Evolutionary conservation across 345 rosid genomes (phyloP), one percentile per base, ranked within the genome.

Genomic region (Pistacia atlantica): DNA sequence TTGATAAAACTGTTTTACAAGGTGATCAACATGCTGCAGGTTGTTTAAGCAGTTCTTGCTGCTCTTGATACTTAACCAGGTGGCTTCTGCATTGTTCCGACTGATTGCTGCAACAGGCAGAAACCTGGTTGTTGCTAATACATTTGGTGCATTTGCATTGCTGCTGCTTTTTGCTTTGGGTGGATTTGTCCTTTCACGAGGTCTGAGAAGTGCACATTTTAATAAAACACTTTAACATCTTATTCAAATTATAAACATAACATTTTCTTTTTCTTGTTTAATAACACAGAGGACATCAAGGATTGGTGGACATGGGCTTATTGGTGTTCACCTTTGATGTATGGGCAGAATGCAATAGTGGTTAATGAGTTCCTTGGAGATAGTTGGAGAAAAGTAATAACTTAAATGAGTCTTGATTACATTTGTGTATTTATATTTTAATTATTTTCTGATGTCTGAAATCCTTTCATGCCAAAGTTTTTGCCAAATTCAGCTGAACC

Each of bases 221-320:
- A 45, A 12, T 11, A 20, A 13, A 11, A 11, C 17, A 59, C 25
- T 17, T 31, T 59, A 5, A 12, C 5, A 4, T 67, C 2, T 64
- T 51, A 42, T 9, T n/a, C 59, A 73, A 65, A 14, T 13, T 61
- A 16, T 38, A 20, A 13, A 51, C 49, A 54, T 52, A 48, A 8
- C 3, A 31, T 25, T 63, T 62, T 62, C 42, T 31, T 48, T 76
- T 33, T 49, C 5, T 22, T 25, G n/a, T 8, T 80, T 63, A 1
- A 28, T 62, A 17, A 64, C 37, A 58, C 87, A 90, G 94, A 83
- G 58, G 69, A 87, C 35, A 73, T 90, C n/a, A 85, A 83, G 72
- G 77, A 83, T 70, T 90, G 94, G 92, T 87, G 89, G 92, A 77
- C 77, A 62, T 89, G 91, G 94, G 92, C 82, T 67, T 89, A 79